These are phyloP conservation scores for Calonectria pteridis DNA, from an alignment of 2,329 filamentous ascomycete genomes.

Conservation along the genomic window DNA sequence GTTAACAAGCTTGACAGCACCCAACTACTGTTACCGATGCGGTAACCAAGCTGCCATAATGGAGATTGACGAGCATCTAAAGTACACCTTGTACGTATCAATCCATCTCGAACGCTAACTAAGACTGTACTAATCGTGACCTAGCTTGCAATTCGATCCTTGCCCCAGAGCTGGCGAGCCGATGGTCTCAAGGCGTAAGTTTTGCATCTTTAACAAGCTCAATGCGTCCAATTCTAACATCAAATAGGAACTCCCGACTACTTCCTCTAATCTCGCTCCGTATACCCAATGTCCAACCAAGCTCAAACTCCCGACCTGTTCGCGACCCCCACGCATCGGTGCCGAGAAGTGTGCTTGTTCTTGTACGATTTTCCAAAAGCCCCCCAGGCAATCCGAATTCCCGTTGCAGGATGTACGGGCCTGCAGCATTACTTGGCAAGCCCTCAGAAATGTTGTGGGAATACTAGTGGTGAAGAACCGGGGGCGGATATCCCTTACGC, in stretches of 20 bases:
- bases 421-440: slow-evolving; percentile 36
- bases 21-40: slow-evolving; percentile 98
- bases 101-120: not conserved
- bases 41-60: slow-evolving; percentile 99
- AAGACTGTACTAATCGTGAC: slow-evolving; percentile 41
- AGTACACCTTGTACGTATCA: slow-evolving; percentile 94
- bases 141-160: slow-evolving; percentile 97
- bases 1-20: slow-evolving; percentile 61
- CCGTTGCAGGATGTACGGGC: slow-evolving; percentile 39
- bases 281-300: slow-evolving; percentile 44
- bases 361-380: slow-evolving; percentile 47
- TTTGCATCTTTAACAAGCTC: not conserved
- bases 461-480: slow-evolving; percentile 21
- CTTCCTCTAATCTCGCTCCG: slow-evolving; percentile 80
- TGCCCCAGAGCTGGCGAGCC: slow-evolving; percentile 97
- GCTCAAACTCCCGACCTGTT: slow-evolving; percentile 35
- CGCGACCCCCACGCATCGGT: slow-evolving; percentile 30
- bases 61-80: slow-evolving; percentile 99
- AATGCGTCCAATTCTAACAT: slow-evolving; percentile 29
- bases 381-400: slow-evolving; percentile 31
- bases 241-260: slow-evolving; percentile 87
- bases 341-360: slow-evolving; percentile 38
- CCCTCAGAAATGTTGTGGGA: slow-evolving; percentile 29
- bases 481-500: slow-evolving; percentile 27
- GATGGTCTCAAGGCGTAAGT: slow-evolving; percentile 93